A percentile compares a stretch with the other conserved stretches of the same genome.
Evolutionary conservation across 2,329 filamentous ascomycete species (phyloP).

Genomic region (Ophiostoma sp.): DNA sequence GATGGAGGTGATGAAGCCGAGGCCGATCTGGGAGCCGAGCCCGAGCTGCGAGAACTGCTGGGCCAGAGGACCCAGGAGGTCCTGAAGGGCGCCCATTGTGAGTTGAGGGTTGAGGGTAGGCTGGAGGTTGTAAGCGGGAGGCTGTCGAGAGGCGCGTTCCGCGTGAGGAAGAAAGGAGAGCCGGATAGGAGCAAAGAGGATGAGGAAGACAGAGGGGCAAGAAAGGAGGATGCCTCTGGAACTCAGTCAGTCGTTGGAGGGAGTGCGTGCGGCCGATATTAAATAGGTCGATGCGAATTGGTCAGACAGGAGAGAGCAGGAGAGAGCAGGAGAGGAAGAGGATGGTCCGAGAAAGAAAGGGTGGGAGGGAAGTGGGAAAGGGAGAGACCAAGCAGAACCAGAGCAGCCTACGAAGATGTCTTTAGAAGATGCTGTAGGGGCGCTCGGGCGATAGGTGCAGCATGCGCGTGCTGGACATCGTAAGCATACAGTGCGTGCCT

Average conservation of each 20-base stretch:
- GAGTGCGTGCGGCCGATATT: constrained; percentile 12
- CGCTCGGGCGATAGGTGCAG: too few species aligned
- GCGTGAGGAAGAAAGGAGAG: neutral
- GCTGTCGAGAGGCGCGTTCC: neutral
- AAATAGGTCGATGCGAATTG: constrained; percentile 21
- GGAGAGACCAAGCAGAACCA: neutral
- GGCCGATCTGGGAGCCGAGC: constrained; percentile 43
- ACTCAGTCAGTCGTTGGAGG: neutral
- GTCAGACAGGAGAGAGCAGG: constrained; percentile 10
- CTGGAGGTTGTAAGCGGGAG: neutral
- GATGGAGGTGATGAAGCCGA: constrained; percentile 42
- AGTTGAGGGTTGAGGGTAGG: neutral
- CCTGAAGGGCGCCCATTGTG: constrained; percentile 52
- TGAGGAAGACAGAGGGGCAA: neutral
- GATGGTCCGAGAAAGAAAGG: constrained; percentile 1
- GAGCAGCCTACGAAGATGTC: neutral
- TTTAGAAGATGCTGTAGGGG: neutral
- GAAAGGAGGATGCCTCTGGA: neutral
- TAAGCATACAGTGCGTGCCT: neutral
- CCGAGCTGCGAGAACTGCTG: constrained; percentile 47
- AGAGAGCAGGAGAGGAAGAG: neutral
- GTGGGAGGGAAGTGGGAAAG: neutral
- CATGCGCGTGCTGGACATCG: too few species aligned
- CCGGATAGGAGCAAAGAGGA: neutral
- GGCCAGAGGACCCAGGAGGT: constrained; percentile 46